Percentiles rank a stretch among this genome's conserved stretches.
phyloP scores from a whole-genome alignment of 164 flowering plant species.

The Magnolia sinica region DNA sequence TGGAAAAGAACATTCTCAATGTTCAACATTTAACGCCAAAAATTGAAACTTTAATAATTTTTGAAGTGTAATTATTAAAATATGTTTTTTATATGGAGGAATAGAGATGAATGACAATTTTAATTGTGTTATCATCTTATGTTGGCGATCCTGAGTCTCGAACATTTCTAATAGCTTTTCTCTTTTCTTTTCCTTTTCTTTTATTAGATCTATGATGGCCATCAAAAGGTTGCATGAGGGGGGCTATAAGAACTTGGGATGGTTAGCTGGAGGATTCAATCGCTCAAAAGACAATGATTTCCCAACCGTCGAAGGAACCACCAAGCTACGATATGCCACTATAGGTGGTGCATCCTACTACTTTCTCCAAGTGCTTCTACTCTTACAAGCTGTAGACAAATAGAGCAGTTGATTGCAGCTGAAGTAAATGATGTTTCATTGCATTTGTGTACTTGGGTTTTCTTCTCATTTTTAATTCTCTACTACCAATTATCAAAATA shows the following conservation, averaged over 20 bases:
- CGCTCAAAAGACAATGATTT: constrained; percentile 62
- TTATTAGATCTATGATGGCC: constrained; percentile 67
- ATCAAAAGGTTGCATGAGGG: constrained; percentile 43
- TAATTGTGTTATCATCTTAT: too few relatives aligned
- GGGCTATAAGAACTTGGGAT: constrained; percentile 72
- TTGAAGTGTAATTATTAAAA: too few relatives aligned
- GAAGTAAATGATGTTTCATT: not conserved
- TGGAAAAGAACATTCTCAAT: too few relatives aligned
- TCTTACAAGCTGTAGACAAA: constrained; percentile 47
- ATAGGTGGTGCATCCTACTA: constrained; percentile 80
- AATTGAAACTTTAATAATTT: too few relatives aligned
- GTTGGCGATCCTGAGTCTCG: too few relatives aligned
- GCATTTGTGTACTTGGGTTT: not conserved
- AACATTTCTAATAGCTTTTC: too few relatives aligned
- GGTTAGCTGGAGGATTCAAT: constrained; percentile 82
- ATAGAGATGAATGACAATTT: too few relatives aligned
- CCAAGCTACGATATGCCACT: constrained; percentile 82
- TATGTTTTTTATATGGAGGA: too few relatives aligned
- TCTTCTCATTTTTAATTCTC: too few relatives aligned
- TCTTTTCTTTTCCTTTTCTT: not conserved
- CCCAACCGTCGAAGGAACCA: constrained; percentile 56
- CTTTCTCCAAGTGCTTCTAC: constrained; percentile 62
- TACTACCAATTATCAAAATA: too few relatives aligned
- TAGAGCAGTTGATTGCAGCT: constrained; percentile 21
- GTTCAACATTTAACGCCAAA: too few relatives aligned